These are phyloP conservation scores for Myochromella boudieri DNA, from an alignment of 768 basidiomycete species.

Conservation along the genomic window DNA sequence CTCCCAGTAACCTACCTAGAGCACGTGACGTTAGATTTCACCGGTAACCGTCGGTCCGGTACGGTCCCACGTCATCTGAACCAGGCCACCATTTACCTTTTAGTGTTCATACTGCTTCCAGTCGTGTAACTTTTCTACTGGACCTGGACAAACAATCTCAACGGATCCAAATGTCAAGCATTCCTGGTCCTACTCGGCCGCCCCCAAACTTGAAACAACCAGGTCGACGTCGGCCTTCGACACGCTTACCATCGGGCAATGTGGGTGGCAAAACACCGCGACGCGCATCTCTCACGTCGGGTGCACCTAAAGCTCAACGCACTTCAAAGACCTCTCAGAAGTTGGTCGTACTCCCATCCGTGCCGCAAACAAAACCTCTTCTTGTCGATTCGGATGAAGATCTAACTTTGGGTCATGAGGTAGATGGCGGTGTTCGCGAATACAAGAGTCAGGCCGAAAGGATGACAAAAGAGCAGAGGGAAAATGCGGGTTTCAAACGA, in stretches of 20 bases:
- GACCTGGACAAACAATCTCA: too few species aligned
- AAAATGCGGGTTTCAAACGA: conserved; percentile 76
- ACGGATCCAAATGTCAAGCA: conserved; percentile 13
- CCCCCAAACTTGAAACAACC: conserved; percentile 27
- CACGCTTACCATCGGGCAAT: conserved; percentile 27
- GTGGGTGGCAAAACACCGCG: conserved; percentile 27
- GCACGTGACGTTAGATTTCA: too few species aligned
- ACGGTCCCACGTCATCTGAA: too few species aligned
- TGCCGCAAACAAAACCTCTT: conserved; percentile 81
- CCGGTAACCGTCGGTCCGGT: too few species aligned
- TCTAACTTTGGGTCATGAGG: conserved; percentile 61
- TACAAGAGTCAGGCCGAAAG: conserved; percentile 85
- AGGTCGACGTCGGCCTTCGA: conserved; percentile 27
- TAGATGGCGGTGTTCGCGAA: conserved; percentile 66
- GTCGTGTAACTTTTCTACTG: too few species aligned
- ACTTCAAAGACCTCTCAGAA: conserved; percentile 91
- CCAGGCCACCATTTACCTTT: too few species aligned
- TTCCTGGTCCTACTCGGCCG: conserved; percentile 16
- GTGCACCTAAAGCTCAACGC: conserved; percentile 59
- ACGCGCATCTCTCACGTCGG: conserved; percentile 38
- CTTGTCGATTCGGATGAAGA: conserved; percentile 45
- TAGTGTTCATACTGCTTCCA: too few species aligned
- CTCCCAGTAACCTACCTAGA: too few species aligned
- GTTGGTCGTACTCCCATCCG: conserved; percentile 87
- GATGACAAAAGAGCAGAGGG: conserved; percentile 84